Base-by-base conservation (phyloP, 2,329 filamentous ascomycete species). In the Colletotrichum sp. region DNA sequence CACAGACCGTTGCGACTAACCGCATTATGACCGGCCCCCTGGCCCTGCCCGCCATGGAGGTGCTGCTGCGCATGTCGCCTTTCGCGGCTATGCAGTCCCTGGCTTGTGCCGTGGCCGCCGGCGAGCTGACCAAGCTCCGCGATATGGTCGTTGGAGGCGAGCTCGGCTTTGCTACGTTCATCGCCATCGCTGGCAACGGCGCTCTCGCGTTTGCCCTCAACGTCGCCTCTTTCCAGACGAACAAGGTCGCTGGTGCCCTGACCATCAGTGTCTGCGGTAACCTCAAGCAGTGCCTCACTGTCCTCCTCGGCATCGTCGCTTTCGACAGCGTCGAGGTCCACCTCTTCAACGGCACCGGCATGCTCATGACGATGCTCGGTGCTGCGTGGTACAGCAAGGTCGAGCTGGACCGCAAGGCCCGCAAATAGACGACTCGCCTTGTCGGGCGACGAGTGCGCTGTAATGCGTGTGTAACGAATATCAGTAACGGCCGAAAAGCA, bases 21-120 rank as follows among this genome's bases (percentile, higher is more conserved):
- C 89, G 90, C 80, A 88, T 93, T 79, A 92, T 93, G 90, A 93
- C 91, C 10, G 91, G 91, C 36, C 87, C 88, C 5, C 86, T 93
- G 32, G 87, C 88, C 24, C 87, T 93, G 5, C 88, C 90, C 1
- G 88, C 91, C 3, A 86, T 92, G 77, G 92, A 93, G 80, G 87
- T 92, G 21, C 87, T 93, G n/a, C 86, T 91, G 80, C 88, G 90
- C 81, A 91, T 93, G 89, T 91, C 90, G 15, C 92, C 91, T 2
- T 86, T 93, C 10, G 91, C 92, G 13, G 90, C 88, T 52, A 79
- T 89, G 49, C 90, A 92, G 82, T 89, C 90, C 18, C 79, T 92
- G 60, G 80, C 88, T 57, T 91, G 88, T 82, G 89, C 90, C 24
- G 84, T 85, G 69, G 83, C 87, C 34, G 88, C 86, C 18, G 91